Evolutionary conservation across 805 yeast species (phyloP).

Genomic region (Wickerhamomyces mucosus): DNA sequence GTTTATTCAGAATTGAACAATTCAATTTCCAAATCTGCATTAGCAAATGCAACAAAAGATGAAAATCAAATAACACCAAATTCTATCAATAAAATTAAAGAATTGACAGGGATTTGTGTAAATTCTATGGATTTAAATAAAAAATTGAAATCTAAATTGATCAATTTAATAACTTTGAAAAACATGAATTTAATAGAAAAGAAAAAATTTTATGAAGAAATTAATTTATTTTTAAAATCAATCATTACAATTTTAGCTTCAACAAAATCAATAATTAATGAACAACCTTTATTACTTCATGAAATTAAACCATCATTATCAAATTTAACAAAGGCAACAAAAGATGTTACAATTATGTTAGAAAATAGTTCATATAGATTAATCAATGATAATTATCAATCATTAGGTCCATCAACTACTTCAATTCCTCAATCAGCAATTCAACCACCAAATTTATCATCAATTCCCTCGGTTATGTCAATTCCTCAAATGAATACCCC

Average conservation of each 20-base stretch:
- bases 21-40: slow-evolving; percentile 57
- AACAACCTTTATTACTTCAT: slow-evolving; percentile 58
- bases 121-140: slow-evolving; percentile 78
- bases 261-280: slow-evolving; percentile 75
- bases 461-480: slow-evolving; percentile 22
- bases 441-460: slow-evolving; percentile 14
- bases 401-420: slow-evolving; percentile 1
- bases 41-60: slow-evolving; percentile 37
- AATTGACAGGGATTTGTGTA: slow-evolving; percentile 67
- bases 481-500: slow-evolving; percentile 22
- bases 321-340: slow-evolving; percentile 75
- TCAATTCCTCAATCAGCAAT: slow-evolving; percentile 6
- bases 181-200: slow-evolving; percentile 43
- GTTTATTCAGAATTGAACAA: slow-evolving; percentile 67
- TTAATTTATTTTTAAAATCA: slow-evolving; percentile 71
- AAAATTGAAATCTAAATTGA: slow-evolving; percentile 46
- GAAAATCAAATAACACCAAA: slow-evolving; percentile 26
- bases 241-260: slow-evolving; percentile 77
- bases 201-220: slow-evolving; percentile 73
- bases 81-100: slow-evolving; percentile 60
- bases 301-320: slow-evolving; percentile 78
- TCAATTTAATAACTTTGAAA: slow-evolving; percentile 22
- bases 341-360: slow-evolving; percentile 81
- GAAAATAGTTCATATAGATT: slow-evolving; percentile 51
- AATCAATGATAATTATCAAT: slow-evolving; percentile 16